Evolutionary conservation across 257 asterid species (phyloP).

Genomic region (Anisodus tanguticus): DNA sequence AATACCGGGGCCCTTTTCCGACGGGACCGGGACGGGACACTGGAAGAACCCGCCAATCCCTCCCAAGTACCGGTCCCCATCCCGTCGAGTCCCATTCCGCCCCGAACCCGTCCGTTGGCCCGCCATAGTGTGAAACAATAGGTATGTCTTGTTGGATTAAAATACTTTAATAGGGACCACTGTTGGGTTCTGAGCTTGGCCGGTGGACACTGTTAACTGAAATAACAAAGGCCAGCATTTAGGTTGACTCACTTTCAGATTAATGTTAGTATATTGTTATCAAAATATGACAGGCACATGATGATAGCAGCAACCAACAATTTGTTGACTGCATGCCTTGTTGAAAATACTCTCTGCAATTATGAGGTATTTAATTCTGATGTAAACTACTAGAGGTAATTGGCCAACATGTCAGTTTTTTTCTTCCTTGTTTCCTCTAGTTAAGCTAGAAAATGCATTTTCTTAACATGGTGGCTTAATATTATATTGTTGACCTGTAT

Average conservation of each 20-base stretch:
- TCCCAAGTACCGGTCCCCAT: too few species aligned
- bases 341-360: background rate
- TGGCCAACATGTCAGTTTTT: background rate
- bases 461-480: too few species aligned
- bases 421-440: background rate
- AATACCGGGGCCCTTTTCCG: too few species aligned
- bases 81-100: too few species aligned
- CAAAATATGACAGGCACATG: background rate
- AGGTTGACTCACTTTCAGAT: background rate
- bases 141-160: background rate
- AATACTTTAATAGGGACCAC: background rate
- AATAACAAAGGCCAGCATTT: background rate
- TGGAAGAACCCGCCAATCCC: too few species aligned
- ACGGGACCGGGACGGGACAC: too few species aligned
- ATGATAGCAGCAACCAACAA: background rate
- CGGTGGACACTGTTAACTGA: background rate
- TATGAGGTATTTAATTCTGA: background rate
- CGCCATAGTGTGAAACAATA: background rate
- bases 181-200: background rate
- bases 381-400: background rate
- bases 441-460: too few species aligned
- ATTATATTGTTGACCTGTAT: too few species aligned
- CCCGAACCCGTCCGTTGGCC: too few species aligned
- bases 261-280: background rate
- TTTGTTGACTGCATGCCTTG: slow-evolving; percentile 21